A percentile compares a stretch with the other conserved stretches of the same genome.
These are phyloP conservation scores for Calonectria hongkongensis DNA, from an alignment of 2,329 filamentous ascomycete species.

Conservation along the genomic window DNA sequence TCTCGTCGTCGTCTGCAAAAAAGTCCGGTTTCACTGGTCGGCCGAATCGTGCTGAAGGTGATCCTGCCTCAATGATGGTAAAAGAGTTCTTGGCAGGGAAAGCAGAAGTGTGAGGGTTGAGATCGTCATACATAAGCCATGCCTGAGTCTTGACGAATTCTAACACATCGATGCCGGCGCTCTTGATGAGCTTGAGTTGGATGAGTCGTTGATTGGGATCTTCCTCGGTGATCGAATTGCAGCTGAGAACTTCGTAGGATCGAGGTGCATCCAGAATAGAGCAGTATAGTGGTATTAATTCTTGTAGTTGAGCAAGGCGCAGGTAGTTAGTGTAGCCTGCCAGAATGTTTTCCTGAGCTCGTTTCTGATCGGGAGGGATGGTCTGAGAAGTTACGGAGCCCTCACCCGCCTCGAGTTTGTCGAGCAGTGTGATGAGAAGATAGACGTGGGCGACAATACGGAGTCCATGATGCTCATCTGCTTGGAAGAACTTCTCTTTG, in stretches of 20 bases:
- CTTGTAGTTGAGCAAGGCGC: conserved; percentile 81
- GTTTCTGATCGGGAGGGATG: conserved; percentile 55
- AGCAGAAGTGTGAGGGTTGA: conserved; percentile 57
- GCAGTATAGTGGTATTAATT: conserved; percentile 91
- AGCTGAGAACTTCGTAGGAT: conserved; percentile 82
- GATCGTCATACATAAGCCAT: conserved; percentile 69
- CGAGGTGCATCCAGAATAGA: conserved; percentile 82
- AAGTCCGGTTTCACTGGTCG: conserved; percentile 82
- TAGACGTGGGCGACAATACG: conserved; percentile 81
- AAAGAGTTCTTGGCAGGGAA: conserved; percentile 68
- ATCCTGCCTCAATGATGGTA: conserved; percentile 68
- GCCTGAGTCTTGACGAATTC: conserved; percentile 84
- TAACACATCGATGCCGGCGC: conserved; percentile 82
- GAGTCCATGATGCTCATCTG: conserved; percentile 78
- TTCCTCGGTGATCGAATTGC: conserved; percentile 84
- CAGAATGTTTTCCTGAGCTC: conserved; percentile 83
- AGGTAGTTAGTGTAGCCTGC: conserved; percentile 89
- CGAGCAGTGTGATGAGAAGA: conserved; percentile 80
- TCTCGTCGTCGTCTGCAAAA: conserved; percentile 76
- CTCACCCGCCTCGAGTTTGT: conserved; percentile 67
- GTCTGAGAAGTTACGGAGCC: conserved; percentile 39
- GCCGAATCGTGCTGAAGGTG: conserved; percentile 64
- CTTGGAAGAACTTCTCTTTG: conserved; percentile 69
- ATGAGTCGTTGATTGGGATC: conserved; percentile 78
- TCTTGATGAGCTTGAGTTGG: conserved; percentile 84